These are phyloP conservation scores for Myriangium duriaei DNA, from an alignment of 2,329 filamentous ascomycete species.

Conservation along the genomic window DNA sequence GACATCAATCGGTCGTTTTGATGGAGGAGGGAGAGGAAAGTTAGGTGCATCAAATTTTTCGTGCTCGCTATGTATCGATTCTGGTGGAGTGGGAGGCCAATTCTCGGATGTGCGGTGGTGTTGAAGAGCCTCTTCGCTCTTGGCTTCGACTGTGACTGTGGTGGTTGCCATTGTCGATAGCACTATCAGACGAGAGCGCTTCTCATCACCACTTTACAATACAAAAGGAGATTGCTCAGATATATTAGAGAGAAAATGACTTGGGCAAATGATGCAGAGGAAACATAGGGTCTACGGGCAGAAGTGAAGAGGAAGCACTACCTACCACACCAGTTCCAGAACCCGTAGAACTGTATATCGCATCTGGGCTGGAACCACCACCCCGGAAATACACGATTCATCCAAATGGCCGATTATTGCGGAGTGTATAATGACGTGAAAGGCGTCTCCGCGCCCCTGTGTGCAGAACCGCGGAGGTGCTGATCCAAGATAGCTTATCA, in stretches of 20 bases:
- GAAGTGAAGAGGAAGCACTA: background rate
- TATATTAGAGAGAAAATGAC: too few relatives aligned
- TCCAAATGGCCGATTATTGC: background rate
- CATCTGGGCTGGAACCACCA: slow-evolving; percentile 6
- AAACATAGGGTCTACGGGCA: slow-evolving; percentile 4
- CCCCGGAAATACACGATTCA: background rate
- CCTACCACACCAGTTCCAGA: background rate
- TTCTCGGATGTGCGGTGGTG: slow-evolving; percentile 16
- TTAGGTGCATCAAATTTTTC: slow-evolving; percentile 20
- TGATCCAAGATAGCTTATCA: too few relatives aligned
- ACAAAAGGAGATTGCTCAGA: too few relatives aligned
- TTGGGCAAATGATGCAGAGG: background rate
- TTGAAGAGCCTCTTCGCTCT: slow-evolving; percentile 15
- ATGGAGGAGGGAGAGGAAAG: slow-evolving; percentile 58
- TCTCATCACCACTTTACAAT: too few relatives aligned
- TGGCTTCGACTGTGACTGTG: slow-evolving; percentile 11
- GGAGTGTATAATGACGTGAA: background rate
- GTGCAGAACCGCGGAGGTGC: slow-evolving; percentile 8
- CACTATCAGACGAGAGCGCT: too few relatives aligned
- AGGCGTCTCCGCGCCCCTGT: slow-evolving; percentile 7
- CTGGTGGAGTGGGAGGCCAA: slow-evolving; percentile 26
- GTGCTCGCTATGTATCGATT: slow-evolving; percentile 21
- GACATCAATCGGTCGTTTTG: slow-evolving; percentile 45
- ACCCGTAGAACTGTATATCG: background rate
- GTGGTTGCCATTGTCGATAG: slow-evolving; percentile 2